Evolutionary conservation across 768 basidiomycete species (phyloP).

Genomic region (Amanita polypyramis): DNA sequence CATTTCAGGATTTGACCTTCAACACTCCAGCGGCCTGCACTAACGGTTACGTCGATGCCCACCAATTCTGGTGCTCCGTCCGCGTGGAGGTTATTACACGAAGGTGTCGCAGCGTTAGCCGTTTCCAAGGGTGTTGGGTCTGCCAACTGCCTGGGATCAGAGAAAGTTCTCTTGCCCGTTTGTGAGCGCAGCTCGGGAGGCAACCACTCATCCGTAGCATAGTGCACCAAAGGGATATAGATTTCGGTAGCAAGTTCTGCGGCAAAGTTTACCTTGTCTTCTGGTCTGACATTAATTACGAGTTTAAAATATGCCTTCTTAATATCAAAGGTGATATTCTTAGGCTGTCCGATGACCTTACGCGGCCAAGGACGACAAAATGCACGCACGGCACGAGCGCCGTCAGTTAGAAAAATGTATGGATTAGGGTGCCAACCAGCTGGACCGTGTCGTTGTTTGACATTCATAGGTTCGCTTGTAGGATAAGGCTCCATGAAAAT

Average conservation of each 20-base stretch:
- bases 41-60: slow-evolving; percentile 35
- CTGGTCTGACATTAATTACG: slow-evolving; percentile 47
- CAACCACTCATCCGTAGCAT: slow-evolving; percentile 30
- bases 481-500: background rate
- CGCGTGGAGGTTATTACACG: slow-evolving; percentile 8
- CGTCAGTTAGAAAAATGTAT: slow-evolving; percentile 72
- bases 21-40: slow-evolving; percentile 30
- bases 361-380: slow-evolving; percentile 80
- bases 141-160: background rate
- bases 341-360: slow-evolving; percentile 59
- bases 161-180: background rate
- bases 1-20: slow-evolving; percentile 40
- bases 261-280: slow-evolving; percentile 33
- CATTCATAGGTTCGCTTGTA: background rate
- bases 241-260: slow-evolving; percentile 59
- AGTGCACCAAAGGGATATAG: slow-evolving; percentile 86
- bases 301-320: slow-evolving; percentile 59
- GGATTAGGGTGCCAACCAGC: slow-evolving; percentile 34
- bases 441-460: slow-evolving; percentile 5
- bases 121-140: background rate
- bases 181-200: background rate
- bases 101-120: slow-evolving; percentile 3
- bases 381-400: slow-evolving; percentile 75
- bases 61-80: slow-evolving; percentile 20
- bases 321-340: slow-evolving; percentile 69